Evolutionary conservation across 2,329 filamentous ascomycete genomes (phyloP).

Genomic region (Verticillium klebahnii): DNA sequence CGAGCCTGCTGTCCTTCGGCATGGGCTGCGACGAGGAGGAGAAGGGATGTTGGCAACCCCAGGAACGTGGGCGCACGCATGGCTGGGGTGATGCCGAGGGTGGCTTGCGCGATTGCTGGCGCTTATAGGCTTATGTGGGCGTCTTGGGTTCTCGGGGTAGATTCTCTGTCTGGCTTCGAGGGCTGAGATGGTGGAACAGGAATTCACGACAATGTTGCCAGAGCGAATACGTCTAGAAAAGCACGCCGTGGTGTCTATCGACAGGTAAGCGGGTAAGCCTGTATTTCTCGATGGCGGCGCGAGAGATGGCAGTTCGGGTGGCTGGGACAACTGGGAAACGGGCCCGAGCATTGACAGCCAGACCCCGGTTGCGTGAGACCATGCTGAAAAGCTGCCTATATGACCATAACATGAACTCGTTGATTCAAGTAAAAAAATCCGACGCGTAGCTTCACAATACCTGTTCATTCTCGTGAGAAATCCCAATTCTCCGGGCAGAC

Average conservation of each 20-base stretch:
- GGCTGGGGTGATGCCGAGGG: not conserved
- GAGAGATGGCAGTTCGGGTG: not conserved
- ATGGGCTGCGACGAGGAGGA: slow-evolving; percentile 38
- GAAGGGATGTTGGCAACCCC: slow-evolving; percentile 36
- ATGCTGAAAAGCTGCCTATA: not conserved
- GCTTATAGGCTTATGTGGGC: too few relatives aligned
- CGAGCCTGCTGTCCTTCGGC: slow-evolving; percentile 22
- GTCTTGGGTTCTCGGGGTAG: too few relatives aligned
- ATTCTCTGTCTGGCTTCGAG: too few relatives aligned
- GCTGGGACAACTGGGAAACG: not conserved
- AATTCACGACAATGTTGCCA: not conserved
- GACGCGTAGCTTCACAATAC: not conserved
- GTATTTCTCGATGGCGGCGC: not conserved
- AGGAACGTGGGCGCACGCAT: slow-evolving; percentile 38
- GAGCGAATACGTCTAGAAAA: not conserved
- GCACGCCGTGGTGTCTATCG: not conserved
- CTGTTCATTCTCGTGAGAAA: not conserved
- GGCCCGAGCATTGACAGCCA: not conserved
- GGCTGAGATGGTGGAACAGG: too few relatives aligned
- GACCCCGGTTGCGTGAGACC: not conserved
- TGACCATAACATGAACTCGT: too few relatives aligned
- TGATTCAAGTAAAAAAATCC: too few relatives aligned
- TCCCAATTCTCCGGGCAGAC: not conserved
- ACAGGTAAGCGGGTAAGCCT: not conserved
- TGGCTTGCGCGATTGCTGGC: not conserved